Evolutionary conservation across 176 grass and related monocot genomes (phyloP).

Genomic region (Alloteropsis semialata): DNA sequence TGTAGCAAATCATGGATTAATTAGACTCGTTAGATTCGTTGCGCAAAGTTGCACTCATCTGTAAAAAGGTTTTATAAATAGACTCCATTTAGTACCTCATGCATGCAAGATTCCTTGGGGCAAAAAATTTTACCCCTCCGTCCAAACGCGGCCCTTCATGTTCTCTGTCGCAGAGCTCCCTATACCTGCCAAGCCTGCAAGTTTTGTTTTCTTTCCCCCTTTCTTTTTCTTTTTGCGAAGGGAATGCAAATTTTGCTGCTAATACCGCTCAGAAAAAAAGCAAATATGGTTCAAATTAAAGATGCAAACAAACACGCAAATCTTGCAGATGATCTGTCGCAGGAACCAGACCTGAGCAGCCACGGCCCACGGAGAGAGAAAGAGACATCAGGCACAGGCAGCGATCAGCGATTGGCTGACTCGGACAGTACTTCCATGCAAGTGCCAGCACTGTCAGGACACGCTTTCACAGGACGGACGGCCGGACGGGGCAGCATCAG

Average conservation of each 20-base stretch:
- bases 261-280: not conserved
- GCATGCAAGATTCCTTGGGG: no score
- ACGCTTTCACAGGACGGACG: not conserved
- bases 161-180: no score
- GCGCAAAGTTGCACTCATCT: no score
- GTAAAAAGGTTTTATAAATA: no score
- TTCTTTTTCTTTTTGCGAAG: no score
- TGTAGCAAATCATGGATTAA: no score
- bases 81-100: no score
- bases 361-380: not conserved
- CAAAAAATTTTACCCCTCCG: no score
- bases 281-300: not conserved
- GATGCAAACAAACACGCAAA: not conserved
- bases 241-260: not conserved
- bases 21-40: no score
- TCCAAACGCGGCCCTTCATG: no score
- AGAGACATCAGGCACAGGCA: no score
- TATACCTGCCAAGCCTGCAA: not conserved
- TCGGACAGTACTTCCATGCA: not conserved
- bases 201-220: not conserved
- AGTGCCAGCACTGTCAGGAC: not conserved
- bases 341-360: not conserved
- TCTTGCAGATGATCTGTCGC: not conserved
- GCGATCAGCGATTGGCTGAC: not conserved
- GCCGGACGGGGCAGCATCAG: not conserved